phyloP scores from a whole-genome alignment of 129 eudicot species.

The Helianthus annuus region DNA sequence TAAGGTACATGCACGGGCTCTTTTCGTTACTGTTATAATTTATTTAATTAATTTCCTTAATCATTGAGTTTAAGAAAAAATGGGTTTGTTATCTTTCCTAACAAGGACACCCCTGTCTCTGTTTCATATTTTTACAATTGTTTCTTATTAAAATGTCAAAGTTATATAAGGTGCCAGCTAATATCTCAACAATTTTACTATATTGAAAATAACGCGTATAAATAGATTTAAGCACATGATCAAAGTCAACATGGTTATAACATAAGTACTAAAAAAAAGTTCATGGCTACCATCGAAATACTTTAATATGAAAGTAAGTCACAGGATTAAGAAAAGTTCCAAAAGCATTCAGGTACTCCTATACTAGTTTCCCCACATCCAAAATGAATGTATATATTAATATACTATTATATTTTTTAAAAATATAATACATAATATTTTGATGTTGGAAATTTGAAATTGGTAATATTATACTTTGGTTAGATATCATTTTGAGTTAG shows the following conservation, averaged over 20 bases:
- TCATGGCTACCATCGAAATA: no score
- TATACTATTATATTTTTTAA: no score
- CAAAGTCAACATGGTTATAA: neutral
- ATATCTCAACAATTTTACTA: neutral
- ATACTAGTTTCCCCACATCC: no score
- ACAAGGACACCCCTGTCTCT: neutral
- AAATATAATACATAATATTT: no score
- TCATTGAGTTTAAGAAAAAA: constrained; percentile 12
- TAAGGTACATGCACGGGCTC: constrained; percentile 33
- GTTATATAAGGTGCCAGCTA: constrained; percentile 5
- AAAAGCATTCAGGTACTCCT: no score
- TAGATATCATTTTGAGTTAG: no score
- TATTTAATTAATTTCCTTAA: constrained; percentile 4
- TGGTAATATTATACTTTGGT: no score
- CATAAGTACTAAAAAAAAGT: no score
- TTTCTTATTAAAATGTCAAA: neutral
- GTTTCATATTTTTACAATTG: neutral
- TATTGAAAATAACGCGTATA: neutral
- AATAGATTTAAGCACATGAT: neutral
- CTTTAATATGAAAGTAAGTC: no score
- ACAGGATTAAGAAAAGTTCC: no score
- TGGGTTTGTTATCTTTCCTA: constrained; percentile 1
- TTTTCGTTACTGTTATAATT: neutral
- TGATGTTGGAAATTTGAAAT: no score
- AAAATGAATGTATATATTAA: no score